A percentile compares a stretch with the other conserved stretches of the same genome.
phyloP scores from a whole-genome alignment of 129 eudicot species.

The Chrysanthemum seticuspe region DNA sequence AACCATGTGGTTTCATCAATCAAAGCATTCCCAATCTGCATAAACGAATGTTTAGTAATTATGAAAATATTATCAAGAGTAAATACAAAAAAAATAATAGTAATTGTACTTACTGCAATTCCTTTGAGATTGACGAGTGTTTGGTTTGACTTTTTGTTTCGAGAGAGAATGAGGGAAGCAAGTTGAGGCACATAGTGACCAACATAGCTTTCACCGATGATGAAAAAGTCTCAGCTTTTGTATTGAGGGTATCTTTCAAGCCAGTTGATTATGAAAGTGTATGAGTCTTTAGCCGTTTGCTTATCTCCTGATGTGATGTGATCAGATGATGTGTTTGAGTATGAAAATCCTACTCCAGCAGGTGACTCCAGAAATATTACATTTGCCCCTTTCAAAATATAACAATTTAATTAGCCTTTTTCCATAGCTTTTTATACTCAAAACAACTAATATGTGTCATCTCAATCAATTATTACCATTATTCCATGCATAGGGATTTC shows the following conservation, averaged over 20 bases:
- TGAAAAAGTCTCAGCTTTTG: conserved; percentile 38
- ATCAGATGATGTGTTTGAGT: conserved; percentile 42
- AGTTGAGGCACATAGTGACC: conserved; percentile 44
- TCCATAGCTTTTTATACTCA: neutral
- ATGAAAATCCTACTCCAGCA: conserved; percentile 58
- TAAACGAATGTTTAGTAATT: neutral
- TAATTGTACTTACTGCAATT: conserved; percentile 34
- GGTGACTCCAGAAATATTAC: conserved; percentile 53
- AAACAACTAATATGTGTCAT: neutral
- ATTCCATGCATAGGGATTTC: conserved; percentile 42
- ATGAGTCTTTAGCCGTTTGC: conserved; percentile 46
- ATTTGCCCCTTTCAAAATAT: conserved; percentile 39
- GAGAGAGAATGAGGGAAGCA: conserved; percentile 37
- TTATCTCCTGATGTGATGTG: conserved; percentile 38
- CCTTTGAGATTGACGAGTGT: conserved; percentile 44
- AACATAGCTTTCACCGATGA: conserved; percentile 53
- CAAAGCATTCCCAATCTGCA: conserved; percentile 44
- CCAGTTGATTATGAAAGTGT: conserved; percentile 47
- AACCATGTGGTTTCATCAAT: conserved; percentile 18
- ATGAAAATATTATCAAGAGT: no score
- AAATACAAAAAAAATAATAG: neutral
- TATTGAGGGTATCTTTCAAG: conserved; percentile 49
- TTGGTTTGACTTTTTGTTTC: conserved; percentile 38
- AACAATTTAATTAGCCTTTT: neutral
- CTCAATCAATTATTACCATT: conserved; percentile 15